These are phyloP conservation scores for Phytophthora cryptogea DNA, from an alignment of 352 stramenopile species.

Conservation along the genomic window DNA sequence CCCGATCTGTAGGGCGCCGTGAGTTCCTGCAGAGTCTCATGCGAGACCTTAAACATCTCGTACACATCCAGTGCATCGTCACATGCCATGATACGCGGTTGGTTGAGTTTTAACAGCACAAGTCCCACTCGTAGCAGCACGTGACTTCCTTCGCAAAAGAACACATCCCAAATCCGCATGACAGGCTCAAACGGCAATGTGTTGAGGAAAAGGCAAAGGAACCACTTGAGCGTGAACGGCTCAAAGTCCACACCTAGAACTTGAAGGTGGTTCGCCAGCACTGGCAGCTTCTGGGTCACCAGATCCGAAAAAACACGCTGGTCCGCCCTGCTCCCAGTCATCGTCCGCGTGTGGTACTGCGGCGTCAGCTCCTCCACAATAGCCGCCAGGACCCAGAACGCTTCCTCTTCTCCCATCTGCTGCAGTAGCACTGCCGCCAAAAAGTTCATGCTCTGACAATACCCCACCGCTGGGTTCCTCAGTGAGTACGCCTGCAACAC, in stretches of 20 bases:
- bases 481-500: conserved; percentile 87
- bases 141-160: conserved; percentile 91
- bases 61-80: conserved; percentile 82
- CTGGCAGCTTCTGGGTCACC: conserved; percentile 86
- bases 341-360: conserved; percentile 87
- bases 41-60: conserved; percentile 81
- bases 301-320: conserved; percentile 88
- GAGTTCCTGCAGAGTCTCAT: conserved; percentile 60
- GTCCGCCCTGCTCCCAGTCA: conserved; percentile 89
- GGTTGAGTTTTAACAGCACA: conserved; percentile 83
- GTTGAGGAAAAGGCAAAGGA: conserved; percentile 93
- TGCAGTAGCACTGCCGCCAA: conserved; percentile 78
- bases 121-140: conserved; percentile 87
- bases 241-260: conserved; percentile 81
- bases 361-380: conserved; percentile 92
- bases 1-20: conserved; percentile 61
- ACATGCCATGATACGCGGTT: conserved; percentile 71
- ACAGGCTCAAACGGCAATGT: conserved; percentile 88
- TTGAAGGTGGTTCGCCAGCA: conserved; percentile 72
- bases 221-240: conserved; percentile 93
- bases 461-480: conserved; percentile 82
- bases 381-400: conserved; percentile 84
- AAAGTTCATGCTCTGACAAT: conserved; percentile 93
- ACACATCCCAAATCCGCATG: conserved; percentile 91
- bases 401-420: conserved; percentile 84